Evolutionary conservation across 2,329 filamentous ascomycete species (phyloP), one percentile per base, ranked within the genome.

Genomic region (Cladorrhinum sp.): DNA sequence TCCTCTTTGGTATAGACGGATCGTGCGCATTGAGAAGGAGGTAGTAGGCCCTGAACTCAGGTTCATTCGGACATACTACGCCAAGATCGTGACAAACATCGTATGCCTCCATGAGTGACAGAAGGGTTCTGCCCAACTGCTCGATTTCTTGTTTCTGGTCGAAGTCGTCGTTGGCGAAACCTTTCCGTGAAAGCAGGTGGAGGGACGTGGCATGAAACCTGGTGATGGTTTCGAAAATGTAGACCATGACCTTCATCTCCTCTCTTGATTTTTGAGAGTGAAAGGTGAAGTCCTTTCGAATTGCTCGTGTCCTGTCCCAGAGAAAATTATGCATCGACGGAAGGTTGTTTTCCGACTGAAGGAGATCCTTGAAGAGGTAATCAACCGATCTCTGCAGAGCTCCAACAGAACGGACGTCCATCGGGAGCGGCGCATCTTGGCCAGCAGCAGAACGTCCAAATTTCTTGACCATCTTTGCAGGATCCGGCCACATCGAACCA

Each of bases 231-330:
- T 90, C 87, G 21, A 89, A 76, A 39, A 85, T 85, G 68, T 87
- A 86, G 9, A 89, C 79, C 65, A 87, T 80, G 20, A 82, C 79
- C 24, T 76, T 77, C 69, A 86, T 79, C 66, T 88, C 86, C 1
- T 83, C 77, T 1, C 78, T 70, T 2, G 77, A 80, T 73, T 88
- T 80, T 57, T 81, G 80, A 3, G 86, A 86, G 64, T 89, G 86
- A 62, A 89, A 87, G 18, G 85, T 85, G 66, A 89, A 87, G 69
- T 90, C 87, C 63, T 86, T 82, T 23, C 87, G 83, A 60, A 90
- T 85, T 8, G 86, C 86, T 60, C 87, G 78, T 21, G 86, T 88
- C 49, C 87, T 79, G 69, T 90, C 86, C 86, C 87, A 89, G 1
- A 89, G 76, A 61, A 88, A 90, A 59, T 82, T 83, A 67, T 89